These are phyloP conservation scores for Alternaria conjuncta DNA, from an alignment of 2,329 filamentous ascomycete genomes.

Conservation along the genomic window DNA sequence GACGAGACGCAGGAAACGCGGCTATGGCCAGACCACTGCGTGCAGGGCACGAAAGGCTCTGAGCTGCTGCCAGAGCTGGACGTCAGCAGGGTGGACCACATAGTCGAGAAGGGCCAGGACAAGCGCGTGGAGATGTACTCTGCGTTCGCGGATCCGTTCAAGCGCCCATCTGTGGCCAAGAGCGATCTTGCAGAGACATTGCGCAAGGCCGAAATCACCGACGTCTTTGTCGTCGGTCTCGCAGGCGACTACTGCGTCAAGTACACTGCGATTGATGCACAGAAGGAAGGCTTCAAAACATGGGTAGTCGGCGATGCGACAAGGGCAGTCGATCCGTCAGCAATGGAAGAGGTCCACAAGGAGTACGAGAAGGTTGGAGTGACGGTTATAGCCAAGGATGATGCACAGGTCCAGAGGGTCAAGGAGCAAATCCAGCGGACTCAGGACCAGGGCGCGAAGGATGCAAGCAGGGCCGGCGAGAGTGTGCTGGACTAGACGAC, in stretches of 20 bases:
- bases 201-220: conserved; percentile 65
- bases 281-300: conserved; percentile 75
- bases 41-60: conserved; percentile 75
- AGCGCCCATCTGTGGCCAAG: conserved; percentile 62
- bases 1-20: conserved; percentile 68
- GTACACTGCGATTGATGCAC: conserved; percentile 79
- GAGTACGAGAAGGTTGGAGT: conserved; percentile 68
- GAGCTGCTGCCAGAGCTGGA: conserved; percentile 77
- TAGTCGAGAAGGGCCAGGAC: conserved; percentile 81
- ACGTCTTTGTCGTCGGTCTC: conserved; percentile 85
- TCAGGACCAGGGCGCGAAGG: conserved; percentile 5
- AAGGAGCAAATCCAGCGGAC: conserved; percentile 19
- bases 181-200: conserved; percentile 69
- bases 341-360: conserved; percentile 63
- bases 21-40: conserved; percentile 91
- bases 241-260: conserved; percentile 91
- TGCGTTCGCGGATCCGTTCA: conserved; percentile 83
- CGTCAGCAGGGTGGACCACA: conserved; percentile 61
- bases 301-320: conserved; percentile 82
- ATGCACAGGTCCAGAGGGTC: conserved; percentile 63
- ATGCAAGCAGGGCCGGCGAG: conserved; percentile 3
- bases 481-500: conserved; percentile 8
- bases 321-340: conserved; percentile 68
- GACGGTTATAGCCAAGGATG: conserved; percentile 63
- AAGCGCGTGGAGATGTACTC: conserved; percentile 88